phyloP scores from a whole-genome alignment of 2,329 filamentous ascomycete species.

The Fusarium verticillioides region DNA sequence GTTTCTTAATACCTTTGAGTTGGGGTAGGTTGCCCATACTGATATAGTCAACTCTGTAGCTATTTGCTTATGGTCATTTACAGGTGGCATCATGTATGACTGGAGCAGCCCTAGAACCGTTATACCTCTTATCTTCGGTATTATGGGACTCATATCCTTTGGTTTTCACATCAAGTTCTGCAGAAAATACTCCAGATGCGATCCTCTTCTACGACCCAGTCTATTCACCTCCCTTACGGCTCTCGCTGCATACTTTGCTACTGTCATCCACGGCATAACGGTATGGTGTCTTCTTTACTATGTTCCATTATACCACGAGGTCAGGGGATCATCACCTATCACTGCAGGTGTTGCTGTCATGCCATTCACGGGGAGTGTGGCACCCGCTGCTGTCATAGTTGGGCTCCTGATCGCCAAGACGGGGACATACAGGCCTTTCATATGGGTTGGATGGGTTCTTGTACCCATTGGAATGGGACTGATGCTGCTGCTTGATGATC shows the following conservation, averaged over 20 bases:
- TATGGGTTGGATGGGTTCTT: constrained; percentile 71
- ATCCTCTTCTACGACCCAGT: constrained; percentile 38
- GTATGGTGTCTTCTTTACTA: constrained; percentile 41
- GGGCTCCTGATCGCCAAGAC: constrained; percentile 67
- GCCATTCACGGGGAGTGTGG: constrained; percentile 71
- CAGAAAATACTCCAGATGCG: constrained; percentile 34
- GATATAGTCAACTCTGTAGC: neutral
- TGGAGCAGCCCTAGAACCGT: constrained; percentile 72
- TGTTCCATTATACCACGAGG: constrained; percentile 37
- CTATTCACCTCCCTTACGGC: constrained; percentile 40
- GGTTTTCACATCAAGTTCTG: constrained; percentile 36
- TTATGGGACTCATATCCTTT: constrained; percentile 49
- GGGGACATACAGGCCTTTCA: constrained; percentile 68
- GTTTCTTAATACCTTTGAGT: constrained; percentile 44
- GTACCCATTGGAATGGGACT: constrained; percentile 69
- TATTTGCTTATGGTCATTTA: constrained; percentile 6
- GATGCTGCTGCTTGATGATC: constrained; percentile 58
- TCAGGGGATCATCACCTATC: constrained; percentile 37
- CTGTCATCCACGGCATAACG: constrained; percentile 38
- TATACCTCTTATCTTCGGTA: constrained; percentile 68
- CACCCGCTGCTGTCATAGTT: constrained; percentile 66
- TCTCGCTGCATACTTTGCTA: constrained; percentile 38
- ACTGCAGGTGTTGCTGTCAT: constrained; percentile 61
- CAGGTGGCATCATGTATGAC: constrained; percentile 71
- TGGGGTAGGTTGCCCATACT: constrained; percentile 26